phyloP scores from a whole-genome alignment of 2,329 filamentous ascomycete species.

The Aspergillus pseudoglaucus region DNA sequence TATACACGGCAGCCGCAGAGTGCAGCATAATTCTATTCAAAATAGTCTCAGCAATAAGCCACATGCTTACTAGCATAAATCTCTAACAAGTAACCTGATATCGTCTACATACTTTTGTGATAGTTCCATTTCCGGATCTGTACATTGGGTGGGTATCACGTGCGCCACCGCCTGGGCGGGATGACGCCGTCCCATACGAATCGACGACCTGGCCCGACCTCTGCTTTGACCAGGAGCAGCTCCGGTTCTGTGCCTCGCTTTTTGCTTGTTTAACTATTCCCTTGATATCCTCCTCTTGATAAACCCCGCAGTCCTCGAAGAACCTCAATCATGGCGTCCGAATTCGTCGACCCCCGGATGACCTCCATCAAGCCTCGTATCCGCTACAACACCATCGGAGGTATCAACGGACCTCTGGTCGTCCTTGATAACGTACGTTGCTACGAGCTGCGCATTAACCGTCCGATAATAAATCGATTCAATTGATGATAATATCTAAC shows the following conservation, averaged over 20 bases:
- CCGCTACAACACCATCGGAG: slow-evolving; percentile 96
- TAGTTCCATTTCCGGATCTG: not conserved
- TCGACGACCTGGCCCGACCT: slow-evolving; percentile 2
- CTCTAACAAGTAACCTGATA: not conserved
- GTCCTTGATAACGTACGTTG: slow-evolving; percentile 85
- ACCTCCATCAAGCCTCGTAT: slow-evolving; percentile 61
- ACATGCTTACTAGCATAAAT: too few species aligned
- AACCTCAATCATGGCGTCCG: slow-evolving; percentile 30
- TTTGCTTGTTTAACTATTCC: slow-evolving; percentile 7
- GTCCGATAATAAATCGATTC: too few species aligned
- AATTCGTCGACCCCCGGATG: slow-evolving; percentile 42
- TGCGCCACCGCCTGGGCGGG: slow-evolving; percentile 4
- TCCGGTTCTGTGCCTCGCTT: slow-evolving; percentile 2
- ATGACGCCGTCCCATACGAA: not conserved
- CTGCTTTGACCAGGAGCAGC: slow-evolving; percentile 2
- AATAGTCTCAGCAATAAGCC: too few species aligned
- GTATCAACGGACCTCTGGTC: slow-evolving; percentile 95
- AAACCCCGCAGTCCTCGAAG: slow-evolving; percentile 1
- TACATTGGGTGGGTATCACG: slow-evolving; percentile 2
- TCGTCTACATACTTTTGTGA: not conserved
- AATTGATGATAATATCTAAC: too few species aligned
- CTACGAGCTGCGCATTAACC: not conserved
- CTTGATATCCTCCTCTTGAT: slow-evolving; percentile 11
- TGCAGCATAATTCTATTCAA: too few species aligned
- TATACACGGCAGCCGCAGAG: too few species aligned